phyloP scores from a whole-genome alignment of 1,284 basidiomycete species.

The Athelia sp. region DNA sequence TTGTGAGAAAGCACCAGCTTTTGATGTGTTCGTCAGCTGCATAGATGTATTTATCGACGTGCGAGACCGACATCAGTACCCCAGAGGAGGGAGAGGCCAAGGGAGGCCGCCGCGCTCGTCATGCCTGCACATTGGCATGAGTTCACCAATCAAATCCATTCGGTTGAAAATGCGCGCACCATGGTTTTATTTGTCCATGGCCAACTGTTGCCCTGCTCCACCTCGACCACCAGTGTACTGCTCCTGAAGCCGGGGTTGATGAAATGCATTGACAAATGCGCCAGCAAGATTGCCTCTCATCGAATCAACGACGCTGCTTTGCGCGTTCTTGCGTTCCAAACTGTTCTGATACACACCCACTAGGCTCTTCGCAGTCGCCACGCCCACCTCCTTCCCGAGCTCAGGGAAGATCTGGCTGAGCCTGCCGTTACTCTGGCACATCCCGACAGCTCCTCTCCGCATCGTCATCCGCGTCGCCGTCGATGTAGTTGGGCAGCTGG shows the following conservation, averaged over 20 bases:
- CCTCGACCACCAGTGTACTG: slow-evolving; percentile 96
- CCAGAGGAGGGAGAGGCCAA: slow-evolving; percentile 94
- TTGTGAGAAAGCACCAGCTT: slow-evolving; percentile 93
- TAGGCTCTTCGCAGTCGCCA: slow-evolving; percentile 84
- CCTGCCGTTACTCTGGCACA: slow-evolving; percentile 78
- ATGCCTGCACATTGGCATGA: slow-evolving; percentile 56
- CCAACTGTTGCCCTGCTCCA: slow-evolving; percentile 95
- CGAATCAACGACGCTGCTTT: slow-evolving; percentile 65
- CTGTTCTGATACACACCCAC: slow-evolving; percentile 99
- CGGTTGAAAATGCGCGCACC: slow-evolving; percentile 43
- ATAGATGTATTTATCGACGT: slow-evolving; percentile 98
- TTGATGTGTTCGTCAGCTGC: slow-evolving; percentile 96
- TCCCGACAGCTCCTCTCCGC: slow-evolving; percentile 27
- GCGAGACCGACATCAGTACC: slow-evolving; percentile 94
- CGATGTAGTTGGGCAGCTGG: no score
- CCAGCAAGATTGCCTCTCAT: slow-evolving; percentile 93
- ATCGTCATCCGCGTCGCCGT: slow-evolving; percentile 52
- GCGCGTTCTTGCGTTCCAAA: slow-evolving; percentile 76
- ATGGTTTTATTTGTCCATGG: slow-evolving; percentile 99
- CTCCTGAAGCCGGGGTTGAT: slow-evolving; percentile 99
- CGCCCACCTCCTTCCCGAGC: slow-evolving; percentile 94
- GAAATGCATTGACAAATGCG: slow-evolving; percentile 98
- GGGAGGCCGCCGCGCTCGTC: slow-evolving; percentile 93
- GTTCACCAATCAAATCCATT: not conserved
- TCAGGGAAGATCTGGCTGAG: slow-evolving; percentile 84